These are phyloP conservation scores for Ogataea minuta DNA, from an alignment of 805 yeast species.

Conservation along the genomic window DNA sequence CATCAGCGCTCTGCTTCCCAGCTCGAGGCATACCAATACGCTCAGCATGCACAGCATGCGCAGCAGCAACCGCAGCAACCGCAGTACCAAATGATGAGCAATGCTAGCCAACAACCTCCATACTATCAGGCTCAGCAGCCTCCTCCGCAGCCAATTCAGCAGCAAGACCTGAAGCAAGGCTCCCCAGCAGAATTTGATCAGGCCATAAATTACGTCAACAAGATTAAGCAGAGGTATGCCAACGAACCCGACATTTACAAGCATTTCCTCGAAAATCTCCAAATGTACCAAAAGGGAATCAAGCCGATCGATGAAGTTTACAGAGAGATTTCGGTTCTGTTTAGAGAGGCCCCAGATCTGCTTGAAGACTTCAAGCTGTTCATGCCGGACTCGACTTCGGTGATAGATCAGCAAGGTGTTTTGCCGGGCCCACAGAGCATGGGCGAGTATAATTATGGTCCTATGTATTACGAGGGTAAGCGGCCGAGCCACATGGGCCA, in stretches of 20 bases:
- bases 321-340: slow-evolving; percentile 83
- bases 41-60: slow-evolving; percentile 17
- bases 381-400: slow-evolving; percentile 64
- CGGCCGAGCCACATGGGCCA: slow-evolving; percentile 7
- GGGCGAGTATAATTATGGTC: slow-evolving; percentile 22
- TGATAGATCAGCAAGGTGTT: slow-evolving; percentile 31
- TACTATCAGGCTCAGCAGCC: slow-evolving; percentile 21
- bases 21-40: slow-evolving; percentile 15
- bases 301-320: slow-evolving; percentile 95
- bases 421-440: slow-evolving; percentile 18
- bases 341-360: slow-evolving; percentile 91
- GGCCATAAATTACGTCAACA: slow-evolving; percentile 94
- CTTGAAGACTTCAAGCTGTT: slow-evolving; percentile 94
- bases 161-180: slow-evolving; percentile 34
- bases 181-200: slow-evolving; percentile 94
- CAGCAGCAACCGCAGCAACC: slow-evolving; percentile 21
- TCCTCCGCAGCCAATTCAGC: slow-evolving; percentile 21
- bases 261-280: slow-evolving; percentile 89
- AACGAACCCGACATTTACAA: slow-evolving; percentile 95
- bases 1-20: slow-evolving; percentile 25
- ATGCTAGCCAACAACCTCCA: slow-evolving; percentile 16
- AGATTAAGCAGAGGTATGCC: slow-evolving; percentile 90
- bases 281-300: slow-evolving; percentile 94
- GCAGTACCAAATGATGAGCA: slow-evolving; percentile 21
- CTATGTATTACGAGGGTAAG: slow-evolving; percentile 21